Evolutionary conservation across 768 basidiomycete species (phyloP), one percentile per base, ranked within the genome.

Genomic region (Rossbeevera mucosa): DNA sequence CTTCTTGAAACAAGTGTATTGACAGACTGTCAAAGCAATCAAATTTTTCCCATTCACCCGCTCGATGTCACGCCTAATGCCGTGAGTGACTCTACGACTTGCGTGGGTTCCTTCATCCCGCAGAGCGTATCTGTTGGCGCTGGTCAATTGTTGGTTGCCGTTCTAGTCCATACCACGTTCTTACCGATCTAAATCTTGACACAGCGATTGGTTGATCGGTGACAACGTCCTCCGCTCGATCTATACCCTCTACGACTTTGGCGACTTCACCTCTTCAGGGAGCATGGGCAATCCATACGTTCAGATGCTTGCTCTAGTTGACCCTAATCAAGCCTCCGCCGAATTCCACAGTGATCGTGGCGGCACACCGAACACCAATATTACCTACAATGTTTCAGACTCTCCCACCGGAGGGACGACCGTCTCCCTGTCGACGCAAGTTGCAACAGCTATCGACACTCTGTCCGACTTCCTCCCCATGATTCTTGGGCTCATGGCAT

Each of bases 231-330:
- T 93, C 53, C 88, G 91, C 53, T 87, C 88, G 14, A 72, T 91
- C 33, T 92, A 92, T 68, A 79, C 87, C 7, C 71, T 93, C 51
- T 93, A 91, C 66, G 86, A 91, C 68, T 93, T 86, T 63, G 90
- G 90, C 21, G 87, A 92, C 70, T 90, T 81, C 58, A 79, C 83
- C 62, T 65, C 75, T 12, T 72, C 76, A 5, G 83, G 82, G 31
- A 68, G 76, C 14, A 83, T 83, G 82, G 88, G 87, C 36, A 69
- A 83, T 63, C 91, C 91, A 5, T 90, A 87, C 65, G 78, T 93
- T 71, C 84, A 85, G 67, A 70, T 93, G 33, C 75, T 90, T 55
- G 72, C 87, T 13, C 75, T 90, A 48, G 67, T 87, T 54, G 76
- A 90, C 63, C 83, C 90, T 18, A 72, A 82, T 59, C 63, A 80